phyloP scores from a whole-genome alignment of 148 eudicot genomes.

The Rhododendron vialii region DNA sequence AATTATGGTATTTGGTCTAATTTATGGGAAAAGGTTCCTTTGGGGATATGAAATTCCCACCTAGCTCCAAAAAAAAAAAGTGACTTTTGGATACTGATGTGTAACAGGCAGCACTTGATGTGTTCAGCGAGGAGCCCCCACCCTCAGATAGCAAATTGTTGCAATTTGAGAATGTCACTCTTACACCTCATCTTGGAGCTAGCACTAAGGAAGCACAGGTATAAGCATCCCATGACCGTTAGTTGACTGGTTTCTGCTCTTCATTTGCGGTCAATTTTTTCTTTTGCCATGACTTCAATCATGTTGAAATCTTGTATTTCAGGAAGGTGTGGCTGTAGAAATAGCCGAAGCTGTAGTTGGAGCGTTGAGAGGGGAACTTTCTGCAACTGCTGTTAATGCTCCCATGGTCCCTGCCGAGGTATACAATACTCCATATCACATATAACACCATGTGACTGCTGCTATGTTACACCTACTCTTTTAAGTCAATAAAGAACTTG shows the following conservation, averaged over 20 bases:
- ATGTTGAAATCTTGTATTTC: slow-evolving; percentile 10
- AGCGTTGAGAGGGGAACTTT: slow-evolving; percentile 78
- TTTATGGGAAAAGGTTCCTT: not conserved
- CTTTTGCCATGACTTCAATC: not conserved
- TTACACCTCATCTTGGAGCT: slow-evolving; percentile 95
- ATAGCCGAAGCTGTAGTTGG: slow-evolving; percentile 94
- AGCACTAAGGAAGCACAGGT: slow-evolving; percentile 99
- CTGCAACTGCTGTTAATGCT: slow-evolving; percentile 94
- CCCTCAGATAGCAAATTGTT: slow-evolving; percentile 67
- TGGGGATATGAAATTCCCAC: not conserved
- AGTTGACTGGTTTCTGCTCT: not conserved
- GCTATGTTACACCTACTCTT: not conserved
- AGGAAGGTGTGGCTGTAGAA: slow-evolving; percentile 99
- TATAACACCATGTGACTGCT: not conserved
- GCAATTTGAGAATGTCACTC: slow-evolving; percentile 73
- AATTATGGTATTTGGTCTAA: not conserved
- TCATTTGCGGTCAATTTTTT: not conserved
- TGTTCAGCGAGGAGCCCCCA: slow-evolving; percentile 84
- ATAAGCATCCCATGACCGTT: not conserved
- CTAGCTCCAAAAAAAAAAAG: not conserved
- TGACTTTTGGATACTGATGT: not conserved
- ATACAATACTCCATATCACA: not conserved
- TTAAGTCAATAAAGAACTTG: not conserved
- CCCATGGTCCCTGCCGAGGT: slow-evolving; percentile 95
- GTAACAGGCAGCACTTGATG: slow-evolving; percentile 82